Percentiles rank a stretch among this genome's conserved stretches.
phyloP scores from a whole-genome alignment of 1,284 basidiomycete genomes.

The Irpex lacteus region DNA sequence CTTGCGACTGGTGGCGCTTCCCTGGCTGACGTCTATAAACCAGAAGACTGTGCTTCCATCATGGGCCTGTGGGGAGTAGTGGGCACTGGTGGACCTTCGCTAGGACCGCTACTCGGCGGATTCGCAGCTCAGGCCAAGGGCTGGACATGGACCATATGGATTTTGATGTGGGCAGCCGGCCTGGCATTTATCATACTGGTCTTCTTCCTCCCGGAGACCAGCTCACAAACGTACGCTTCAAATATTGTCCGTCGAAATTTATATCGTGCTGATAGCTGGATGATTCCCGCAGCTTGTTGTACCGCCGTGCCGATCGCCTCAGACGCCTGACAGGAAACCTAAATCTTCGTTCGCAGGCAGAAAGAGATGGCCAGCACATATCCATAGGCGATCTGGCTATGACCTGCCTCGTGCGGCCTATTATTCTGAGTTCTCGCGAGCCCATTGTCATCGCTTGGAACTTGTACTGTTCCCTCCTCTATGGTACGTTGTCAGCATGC shows the following conservation, averaged over 20 bases:
- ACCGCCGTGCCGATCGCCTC: conserved; percentile 27
- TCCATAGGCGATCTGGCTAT: conserved; percentile 20
- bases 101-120: conserved; percentile 45
- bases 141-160: conserved; percentile 57
- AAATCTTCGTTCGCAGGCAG: conserved; percentile 23
- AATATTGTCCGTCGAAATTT: neutral
- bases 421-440: conserved; percentile 36
- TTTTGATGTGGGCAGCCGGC: conserved; percentile 46
- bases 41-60: conserved; percentile 51
- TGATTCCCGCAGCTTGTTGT: conserved; percentile 39
- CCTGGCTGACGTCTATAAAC: conserved; percentile 46
- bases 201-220: conserved; percentile 52
- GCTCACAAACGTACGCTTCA: conserved; percentile 13
- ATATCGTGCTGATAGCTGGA: neutral
- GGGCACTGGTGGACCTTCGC: conserved; percentile 50
- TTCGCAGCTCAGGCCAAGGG: conserved; percentile 31
- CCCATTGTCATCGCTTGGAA: conserved; percentile 41
- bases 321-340: conserved; percentile 29
- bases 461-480: conserved; percentile 42
- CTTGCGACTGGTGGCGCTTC: conserved; percentile 33
- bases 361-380: conserved; percentile 25
- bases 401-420: conserved; percentile 37
- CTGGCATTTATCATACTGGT: conserved; percentile 38
- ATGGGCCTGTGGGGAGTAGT: conserved; percentile 55
- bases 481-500: conserved; percentile 20